Conservation (phyloP, 306 rosid genomes). For the Dryas alaskensis region DNA sequence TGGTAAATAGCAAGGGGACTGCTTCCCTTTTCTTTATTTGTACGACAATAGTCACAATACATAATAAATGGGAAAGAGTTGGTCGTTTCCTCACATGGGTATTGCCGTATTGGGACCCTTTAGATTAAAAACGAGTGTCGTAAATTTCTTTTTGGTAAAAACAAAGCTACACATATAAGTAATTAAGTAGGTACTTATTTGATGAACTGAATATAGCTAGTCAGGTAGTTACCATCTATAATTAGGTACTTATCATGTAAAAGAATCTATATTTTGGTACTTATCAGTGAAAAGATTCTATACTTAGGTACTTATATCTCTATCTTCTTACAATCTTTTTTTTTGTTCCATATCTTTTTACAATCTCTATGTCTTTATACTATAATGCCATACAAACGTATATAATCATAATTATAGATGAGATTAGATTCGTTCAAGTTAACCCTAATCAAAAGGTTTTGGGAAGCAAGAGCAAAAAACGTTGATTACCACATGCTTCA, state of each 20-base stretch:
- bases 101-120: background rate
- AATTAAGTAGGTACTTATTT: too few species aligned
- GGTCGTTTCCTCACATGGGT: conserved; percentile 2
- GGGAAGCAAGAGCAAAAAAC: too few species aligned
- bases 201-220: too few species aligned
- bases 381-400: too few species aligned
- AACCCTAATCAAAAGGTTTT: background rate
- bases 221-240: background rate
- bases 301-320: background rate
- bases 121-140: background rate
- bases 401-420: too few species aligned
- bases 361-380: too few species aligned
- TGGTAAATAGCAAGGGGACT: background rate
- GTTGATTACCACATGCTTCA: too few species aligned
- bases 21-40: background rate
- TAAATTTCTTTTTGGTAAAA: background rate
- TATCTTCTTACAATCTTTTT: too few species aligned
- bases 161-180: too few species aligned
- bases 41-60: background rate
- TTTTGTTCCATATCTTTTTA: too few species aligned
- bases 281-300: background rate
- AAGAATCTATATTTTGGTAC: background rate
- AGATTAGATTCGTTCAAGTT: too few species aligned
- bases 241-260: background rate
- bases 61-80: background rate